Conservation (phyloP, 495 filamentous ascomycete species). For the Penicillium cataractarum region DNA sequence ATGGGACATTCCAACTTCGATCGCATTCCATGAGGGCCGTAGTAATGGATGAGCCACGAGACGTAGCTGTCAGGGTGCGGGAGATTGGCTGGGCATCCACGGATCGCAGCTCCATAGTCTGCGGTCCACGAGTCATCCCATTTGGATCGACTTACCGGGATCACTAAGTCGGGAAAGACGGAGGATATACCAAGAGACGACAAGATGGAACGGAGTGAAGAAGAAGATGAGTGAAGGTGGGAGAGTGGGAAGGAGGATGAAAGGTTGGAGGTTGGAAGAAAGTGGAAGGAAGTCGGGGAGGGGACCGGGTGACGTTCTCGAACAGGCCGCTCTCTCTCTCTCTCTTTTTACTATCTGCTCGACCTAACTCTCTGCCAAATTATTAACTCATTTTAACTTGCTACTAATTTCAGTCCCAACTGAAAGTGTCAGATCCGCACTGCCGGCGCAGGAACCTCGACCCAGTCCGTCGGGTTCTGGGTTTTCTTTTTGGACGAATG, state of each 20-base stretch:
- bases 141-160: slow-evolving; percentile 1
- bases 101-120: slow-evolving; percentile 38
- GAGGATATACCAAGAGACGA: slow-evolving; percentile 3
- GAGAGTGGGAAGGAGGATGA: neutral
- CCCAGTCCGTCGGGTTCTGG: slow-evolving; percentile 13
- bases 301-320: slow-evolving; percentile 1
- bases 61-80: slow-evolving; percentile 43
- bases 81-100: slow-evolving; percentile 45
- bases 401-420: slow-evolving; percentile 21
- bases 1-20: neutral
- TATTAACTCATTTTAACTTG: no score
- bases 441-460: slow-evolving; percentile 28
- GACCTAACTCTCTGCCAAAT: no score
- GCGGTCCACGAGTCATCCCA: slow-evolving; percentile 13
- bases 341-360: no score
- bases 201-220: neutral
- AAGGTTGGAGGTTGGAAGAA: neutral
- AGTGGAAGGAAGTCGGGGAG: slow-evolving; percentile 1
- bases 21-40: slow-evolving; percentile 15
- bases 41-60: slow-evolving; percentile 35
- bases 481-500: slow-evolving; percentile 3
- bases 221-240: neutral
- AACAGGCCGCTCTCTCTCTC: neutral
- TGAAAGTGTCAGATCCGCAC: slow-evolving; percentile 24
- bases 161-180: slow-evolving; percentile 1